These are phyloP conservation scores for Dissoconium aciculare DNA, from an alignment of 2,329 filamentous ascomycete genomes.

Conservation along the genomic window DNA sequence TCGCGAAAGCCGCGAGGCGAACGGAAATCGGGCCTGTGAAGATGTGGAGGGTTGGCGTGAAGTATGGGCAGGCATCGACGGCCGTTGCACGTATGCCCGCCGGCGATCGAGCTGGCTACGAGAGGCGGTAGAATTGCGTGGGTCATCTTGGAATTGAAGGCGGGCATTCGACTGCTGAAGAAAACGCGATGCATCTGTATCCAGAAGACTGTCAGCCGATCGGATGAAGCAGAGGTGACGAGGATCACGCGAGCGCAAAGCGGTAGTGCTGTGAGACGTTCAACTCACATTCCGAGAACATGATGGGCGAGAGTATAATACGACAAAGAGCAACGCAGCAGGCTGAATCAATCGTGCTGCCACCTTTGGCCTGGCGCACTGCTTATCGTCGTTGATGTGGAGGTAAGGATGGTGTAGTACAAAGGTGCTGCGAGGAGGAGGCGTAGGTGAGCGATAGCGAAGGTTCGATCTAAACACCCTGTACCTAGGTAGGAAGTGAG, in stretches of 20 bases:
- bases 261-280: slow-evolving; percentile 2
- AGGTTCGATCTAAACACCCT: no score
- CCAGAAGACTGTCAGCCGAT: no score
- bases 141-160: slow-evolving; percentile 45
- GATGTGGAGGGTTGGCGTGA: slow-evolving; percentile 54
- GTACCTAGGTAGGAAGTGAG: no score
- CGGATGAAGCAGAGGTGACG: slow-evolving; percentile 16
- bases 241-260: slow-evolving; percentile 30
- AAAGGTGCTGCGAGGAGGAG: no score
- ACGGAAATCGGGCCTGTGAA: slow-evolving; percentile 60
- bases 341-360: no score
- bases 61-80: slow-evolving; percentile 48
- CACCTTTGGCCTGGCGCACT: no score
- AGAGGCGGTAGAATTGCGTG: slow-evolving; percentile 24
- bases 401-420: no score
- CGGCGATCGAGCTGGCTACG: slow-evolving; percentile 35
- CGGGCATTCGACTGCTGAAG: slow-evolving; percentile 92
- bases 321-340: background rate
- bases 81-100: slow-evolving; percentile 33
- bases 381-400: no score
- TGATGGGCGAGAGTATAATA: slow-evolving; percentile 26
- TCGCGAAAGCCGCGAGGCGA: slow-evolving; percentile 59
- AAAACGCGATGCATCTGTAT: slow-evolving; percentile 86
- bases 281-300: slow-evolving; percentile 80
- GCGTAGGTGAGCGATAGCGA: no score